Base-by-base conservation (phyloP, 139 green algal species). In the Asterochloris erici region DNA sequence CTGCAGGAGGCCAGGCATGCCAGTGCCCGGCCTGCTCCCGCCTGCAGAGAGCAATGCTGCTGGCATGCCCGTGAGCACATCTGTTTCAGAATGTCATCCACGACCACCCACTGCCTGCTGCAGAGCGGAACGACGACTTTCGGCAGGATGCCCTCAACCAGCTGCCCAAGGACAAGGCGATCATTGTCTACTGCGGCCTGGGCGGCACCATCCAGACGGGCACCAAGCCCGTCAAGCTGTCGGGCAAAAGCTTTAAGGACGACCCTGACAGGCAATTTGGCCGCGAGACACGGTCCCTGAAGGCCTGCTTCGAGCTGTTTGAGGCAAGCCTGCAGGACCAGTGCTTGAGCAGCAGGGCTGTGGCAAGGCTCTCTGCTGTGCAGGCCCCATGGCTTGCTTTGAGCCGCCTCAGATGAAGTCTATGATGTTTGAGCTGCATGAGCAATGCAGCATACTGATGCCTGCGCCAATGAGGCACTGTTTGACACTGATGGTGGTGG, bases 211-310 rank as follows among this genome's bases (percentile, higher is more conserved):
- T 86, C 28, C 77, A 78, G 47, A 68, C 73, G 12, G 77, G 82
- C 73, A 78, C 77, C 66, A 27, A 84, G 24, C 83, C 83, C 10
- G 76, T 61, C n/a, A 61, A 74, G 77, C 76, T 81, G 68, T 79
- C 60, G 21, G 77, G 88, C 69, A 89, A 89, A 68, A 29, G 29
- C 28, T 84, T 82, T 24, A 86, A 87, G 70, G 84, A 88, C 26
- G 93, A 96, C 84, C 88, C 88, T 17, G 93, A 97, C 64, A 81
- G 93, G 21, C 66, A 78, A 0, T 97, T 96, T 87, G 93, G 93
- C 12, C 79, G 92, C 6, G 93, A 97, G 86, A 88, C 85, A 12
- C 86, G 93, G 68, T 91, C 86, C 19, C 88, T 97, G 70, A 97
- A 97, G 84, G 93, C 90, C 11, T 92, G 87, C 68, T 93, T 94